phyloP scores from a whole-genome alignment of 768 basidiomycete species.

The Lactarius vividus region DNA sequence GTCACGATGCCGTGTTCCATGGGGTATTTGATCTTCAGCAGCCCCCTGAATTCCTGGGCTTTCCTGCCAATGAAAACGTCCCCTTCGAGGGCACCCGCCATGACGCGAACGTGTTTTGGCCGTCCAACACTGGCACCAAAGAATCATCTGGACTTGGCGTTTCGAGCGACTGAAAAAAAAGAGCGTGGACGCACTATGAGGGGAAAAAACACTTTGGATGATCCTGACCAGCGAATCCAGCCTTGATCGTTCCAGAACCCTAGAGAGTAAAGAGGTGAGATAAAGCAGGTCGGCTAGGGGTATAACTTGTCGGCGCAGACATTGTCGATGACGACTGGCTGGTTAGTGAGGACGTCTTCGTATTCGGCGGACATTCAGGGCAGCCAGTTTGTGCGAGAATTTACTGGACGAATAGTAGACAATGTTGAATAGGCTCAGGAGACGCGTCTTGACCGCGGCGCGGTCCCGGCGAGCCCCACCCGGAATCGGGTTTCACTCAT shows the following conservation, averaged over 20 bases:
- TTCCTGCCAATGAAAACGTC: constrained; percentile 94
- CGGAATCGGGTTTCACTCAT: neutral
- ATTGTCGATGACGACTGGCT: constrained; percentile 99
- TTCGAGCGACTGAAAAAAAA: constrained; percentile 12
- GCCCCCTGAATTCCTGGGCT: constrained; percentile 93
- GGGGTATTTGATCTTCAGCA: constrained; percentile 97
- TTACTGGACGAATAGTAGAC: neutral
- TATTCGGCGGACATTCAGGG: constrained; percentile 74
- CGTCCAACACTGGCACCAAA: constrained; percentile 71
- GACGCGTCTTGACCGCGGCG: constrained; percentile 13
- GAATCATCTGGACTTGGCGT: neutral
- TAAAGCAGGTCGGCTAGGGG: constrained; percentile 22
- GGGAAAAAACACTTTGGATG: constrained; percentile 99
- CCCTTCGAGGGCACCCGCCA: constrained; percentile 96
- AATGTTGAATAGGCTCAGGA: neutral
- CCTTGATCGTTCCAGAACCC: constrained; percentile 99
- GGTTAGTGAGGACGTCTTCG: constrained; percentile 94
- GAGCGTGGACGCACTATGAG: constrained; percentile 77
- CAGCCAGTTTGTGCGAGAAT: neutral
- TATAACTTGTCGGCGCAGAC: constrained; percentile 46
- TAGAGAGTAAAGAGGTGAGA: constrained; percentile 38
- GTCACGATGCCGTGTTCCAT: constrained; percentile 99
- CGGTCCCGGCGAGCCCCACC: too few relatives aligned
- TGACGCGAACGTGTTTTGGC: constrained; percentile 96
- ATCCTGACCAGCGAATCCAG: constrained; percentile 98